Conservation (phyloP, 1,284 basidiomycete genomes). For the Inonotus hispidus region DNA sequence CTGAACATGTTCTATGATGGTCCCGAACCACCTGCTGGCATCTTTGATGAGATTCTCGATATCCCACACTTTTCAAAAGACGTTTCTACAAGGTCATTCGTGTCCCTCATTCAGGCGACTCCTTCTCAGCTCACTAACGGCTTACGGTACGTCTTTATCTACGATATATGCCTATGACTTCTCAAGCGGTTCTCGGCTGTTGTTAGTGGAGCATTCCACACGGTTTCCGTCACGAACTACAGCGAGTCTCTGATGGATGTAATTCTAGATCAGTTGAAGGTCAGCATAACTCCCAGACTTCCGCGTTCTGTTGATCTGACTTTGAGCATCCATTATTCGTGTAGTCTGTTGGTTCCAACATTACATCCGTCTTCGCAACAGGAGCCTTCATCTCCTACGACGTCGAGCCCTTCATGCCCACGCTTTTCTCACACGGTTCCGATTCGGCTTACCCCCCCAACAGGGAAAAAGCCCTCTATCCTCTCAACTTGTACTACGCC, state of each 20-base stretch:
- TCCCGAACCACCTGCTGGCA: constrained; percentile 40
- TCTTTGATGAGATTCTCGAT: constrained; percentile 44
- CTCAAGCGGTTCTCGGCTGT: background rate
- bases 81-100: constrained; percentile 36
- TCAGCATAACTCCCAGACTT: constrained; percentile 23
- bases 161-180: background rate
- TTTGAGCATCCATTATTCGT: background rate
- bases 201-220: constrained; percentile 43
- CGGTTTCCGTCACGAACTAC: constrained; percentile 40
- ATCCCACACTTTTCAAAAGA: constrained; percentile 36
- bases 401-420: constrained; percentile 50
- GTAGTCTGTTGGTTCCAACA: constrained; percentile 34
- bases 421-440: constrained; percentile 36
- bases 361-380: constrained; percentile 24
- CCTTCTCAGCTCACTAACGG: constrained; percentile 37
- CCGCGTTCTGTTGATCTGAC: background rate
- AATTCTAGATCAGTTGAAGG: constrained; percentile 45
- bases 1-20: constrained; percentile 48
- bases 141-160: constrained; percentile 32
- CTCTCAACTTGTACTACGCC: constrained; percentile 44
- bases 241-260: constrained; percentile 38
- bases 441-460: constrained; percentile 26
- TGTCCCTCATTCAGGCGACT: constrained; percentile 35
- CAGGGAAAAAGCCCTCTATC: constrained; percentile 35
- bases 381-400: constrained; percentile 43